A percentile compares a stretch with the other conserved stretches of the same genome.
Evolutionary conservation across 176 grass and related monocot species (phyloP).

Genomic region (Olyra latifolia): DNA sequence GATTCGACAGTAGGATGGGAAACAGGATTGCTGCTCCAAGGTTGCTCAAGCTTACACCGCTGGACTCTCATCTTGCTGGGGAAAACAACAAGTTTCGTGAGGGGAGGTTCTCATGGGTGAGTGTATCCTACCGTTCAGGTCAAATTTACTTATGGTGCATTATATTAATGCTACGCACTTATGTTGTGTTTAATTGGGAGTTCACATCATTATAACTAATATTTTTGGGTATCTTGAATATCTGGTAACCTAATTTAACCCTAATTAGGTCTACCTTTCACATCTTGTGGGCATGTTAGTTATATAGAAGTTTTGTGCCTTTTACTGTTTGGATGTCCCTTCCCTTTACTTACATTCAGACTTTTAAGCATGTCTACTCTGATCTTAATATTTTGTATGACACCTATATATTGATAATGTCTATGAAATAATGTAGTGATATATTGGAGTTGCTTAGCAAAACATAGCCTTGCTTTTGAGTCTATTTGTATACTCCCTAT

Average conservation of each 20-base stretch:
- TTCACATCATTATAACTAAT: not conserved
- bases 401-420: not conserved
- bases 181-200: not conserved
- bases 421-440: not conserved
- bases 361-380: not conserved
- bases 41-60: conserved; percentile 76
- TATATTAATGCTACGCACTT: not conserved
- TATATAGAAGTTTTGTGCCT: not conserved
- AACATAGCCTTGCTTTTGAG: not conserved
- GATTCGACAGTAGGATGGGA: conserved; percentile 78
- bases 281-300: not conserved
- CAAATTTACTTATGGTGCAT: conserved; percentile 6
- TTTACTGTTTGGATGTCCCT: not conserved
- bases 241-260: not conserved
- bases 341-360: not conserved
- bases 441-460: not conserved
- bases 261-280: not conserved
- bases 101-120: conserved; percentile 90
- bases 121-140: conserved; percentile 20
- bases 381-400: not conserved
- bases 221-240: not conserved
- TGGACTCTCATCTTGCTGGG: conserved; percentile 76
- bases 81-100: conserved; percentile 65
- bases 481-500: not conserved
- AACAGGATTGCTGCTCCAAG: conserved; percentile 92